Conservation (phyloP, 1,139 yeast species). For the Sugiyamaella neomexicana region DNA sequence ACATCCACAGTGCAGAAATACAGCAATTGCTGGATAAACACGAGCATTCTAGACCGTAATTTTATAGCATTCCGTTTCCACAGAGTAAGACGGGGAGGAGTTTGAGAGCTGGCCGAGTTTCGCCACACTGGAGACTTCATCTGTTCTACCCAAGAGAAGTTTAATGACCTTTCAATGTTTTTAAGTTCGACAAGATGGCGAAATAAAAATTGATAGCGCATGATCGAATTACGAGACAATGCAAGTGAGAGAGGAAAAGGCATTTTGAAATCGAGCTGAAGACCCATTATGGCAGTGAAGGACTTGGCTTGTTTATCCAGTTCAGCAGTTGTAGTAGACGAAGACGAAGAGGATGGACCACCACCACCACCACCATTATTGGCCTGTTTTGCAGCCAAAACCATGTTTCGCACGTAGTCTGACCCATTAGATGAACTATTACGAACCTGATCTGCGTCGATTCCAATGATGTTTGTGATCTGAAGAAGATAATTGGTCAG, state of each 20-base stretch:
- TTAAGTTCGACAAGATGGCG: slow-evolving; percentile 67
- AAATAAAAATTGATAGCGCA: slow-evolving; percentile 78
- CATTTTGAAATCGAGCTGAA: slow-evolving; percentile 65
- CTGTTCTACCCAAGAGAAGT: slow-evolving; percentile 72
- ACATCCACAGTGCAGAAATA: slow-evolving; percentile 62
- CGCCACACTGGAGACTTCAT: slow-evolving; percentile 70
- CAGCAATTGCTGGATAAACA: slow-evolving; percentile 57
- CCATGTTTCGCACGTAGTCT: slow-evolving; percentile 20
- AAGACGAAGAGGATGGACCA: slow-evolving; percentile 8
- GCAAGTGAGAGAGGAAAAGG: slow-evolving; percentile 88
- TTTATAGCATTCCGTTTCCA: slow-evolving; percentile 62
- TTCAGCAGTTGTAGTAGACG: slow-evolving; percentile 17
- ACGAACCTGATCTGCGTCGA: slow-evolving; percentile 48
- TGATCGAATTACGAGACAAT: slow-evolving; percentile 65
- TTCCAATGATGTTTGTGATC: slow-evolving; percentile 62
- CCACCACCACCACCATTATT: neutral
- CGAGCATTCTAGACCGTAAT: slow-evolving; percentile 62
- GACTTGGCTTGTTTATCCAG: slow-evolving; percentile 20
- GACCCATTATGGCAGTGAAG: slow-evolving; percentile 51
- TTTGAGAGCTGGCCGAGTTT: slow-evolving; percentile 33
- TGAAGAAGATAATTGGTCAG: slow-evolving; percentile 62
- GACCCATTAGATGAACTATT: slow-evolving; percentile 19
- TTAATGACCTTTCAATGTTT: slow-evolving; percentile 60
- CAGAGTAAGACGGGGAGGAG: slow-evolving; percentile 48
- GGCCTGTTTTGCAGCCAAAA: slow-evolving; percentile 18